These are phyloP conservation scores for Zopfia rhizophila DNA, from an alignment of 2,329 filamentous ascomycete genomes.

Conservation along the genomic window DNA sequence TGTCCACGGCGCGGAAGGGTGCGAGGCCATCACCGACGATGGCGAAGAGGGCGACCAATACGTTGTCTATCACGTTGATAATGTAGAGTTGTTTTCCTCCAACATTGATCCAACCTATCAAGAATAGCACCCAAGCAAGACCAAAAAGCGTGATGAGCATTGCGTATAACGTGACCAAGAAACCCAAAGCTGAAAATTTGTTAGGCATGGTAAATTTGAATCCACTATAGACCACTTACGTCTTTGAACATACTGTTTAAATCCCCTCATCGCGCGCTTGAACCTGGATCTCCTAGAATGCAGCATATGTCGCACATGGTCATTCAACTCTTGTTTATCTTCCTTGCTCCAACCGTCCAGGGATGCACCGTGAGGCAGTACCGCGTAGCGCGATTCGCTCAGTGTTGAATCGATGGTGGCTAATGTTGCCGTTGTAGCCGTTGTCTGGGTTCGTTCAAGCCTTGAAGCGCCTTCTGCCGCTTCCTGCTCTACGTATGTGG, in stretches of 20 bases:
- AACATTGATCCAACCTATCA: conserved; percentile 90
- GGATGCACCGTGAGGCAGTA: conserved; percentile 77
- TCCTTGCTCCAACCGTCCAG: conserved; percentile 79
- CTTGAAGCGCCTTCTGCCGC: conserved; percentile 36
- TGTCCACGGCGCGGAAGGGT: conserved; percentile 80
- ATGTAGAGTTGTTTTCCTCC: conserved; percentile 74
- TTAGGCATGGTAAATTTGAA: conserved; percentile 18
- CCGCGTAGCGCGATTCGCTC: conserved; percentile 78
- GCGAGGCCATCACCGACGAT: conserved; percentile 71
- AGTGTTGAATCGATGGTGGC: conserved; percentile 74
- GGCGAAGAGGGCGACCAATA: conserved; percentile 71
- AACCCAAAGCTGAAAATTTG: conserved; percentile 70
- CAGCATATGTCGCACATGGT: conserved; percentile 87
- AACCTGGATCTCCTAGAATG: conserved; percentile 83
- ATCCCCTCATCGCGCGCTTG: conserved; percentile 81
- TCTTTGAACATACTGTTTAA: conserved; percentile 79
- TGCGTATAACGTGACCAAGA: conserved; percentile 85
- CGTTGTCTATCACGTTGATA: conserved; percentile 65
- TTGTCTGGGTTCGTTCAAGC: conserved; percentile 37
- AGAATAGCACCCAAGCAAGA: conserved; percentile 87
- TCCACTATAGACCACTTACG: conserved; percentile 59
- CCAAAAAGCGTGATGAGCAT: conserved; percentile 85
- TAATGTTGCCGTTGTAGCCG: conserved; percentile 49
- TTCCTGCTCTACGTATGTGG: conserved; percentile 32
- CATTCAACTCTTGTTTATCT: conserved; percentile 81